Base-by-base conservation (phyloP, 768 basidiomycete genomes). In the Pleurotus sapidus region DNA sequence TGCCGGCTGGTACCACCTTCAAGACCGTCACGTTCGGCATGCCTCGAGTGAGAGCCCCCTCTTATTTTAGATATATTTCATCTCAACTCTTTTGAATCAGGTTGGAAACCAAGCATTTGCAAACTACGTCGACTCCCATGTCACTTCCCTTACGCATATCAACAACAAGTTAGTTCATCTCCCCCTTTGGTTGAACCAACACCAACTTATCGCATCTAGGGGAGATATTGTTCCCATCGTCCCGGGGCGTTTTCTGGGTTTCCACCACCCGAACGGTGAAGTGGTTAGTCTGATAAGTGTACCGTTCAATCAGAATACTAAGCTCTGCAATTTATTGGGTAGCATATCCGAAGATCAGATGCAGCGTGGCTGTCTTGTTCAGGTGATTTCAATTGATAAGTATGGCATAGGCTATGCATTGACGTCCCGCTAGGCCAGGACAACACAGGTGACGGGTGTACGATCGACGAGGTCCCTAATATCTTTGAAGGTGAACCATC, bases 71-170 rank as follows among this genome's bases (percentile, higher is more conserved):
- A n/a, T n/a, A n/a, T n/a, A n/a, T n/a, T n/a, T n/a, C 30, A 11
- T 47, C 17, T 45, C 57, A 14, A 14, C 12, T 9, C 4, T 6
- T 1, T 15, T 12, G 30, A 27, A 5, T 45, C 4, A 37, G 77
- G 77, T 78, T 27, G 84, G 86, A 11, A 86, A 87, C 66, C 78
- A 79, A 64, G 81, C 73, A 1, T 89, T 87, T 60, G 85, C 84
- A 0, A 60, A 84, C 63, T 84, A 83, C 61, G 79, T 87, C 47
- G 84, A 87, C 59, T 70, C 77, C 5, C 68, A 82, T 55, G 39
- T 76, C 18, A 59, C 49, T 42, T 51, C 69, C 11, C 61, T 87
- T 46, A 83, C 78, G 0, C 86, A 82, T 63, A 80, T 89, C 61
- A 88, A 84, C 63, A 87, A 89, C 70, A 75, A 67, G 77, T 76